Evolutionary conservation across 495 filamentous ascomycete species (phyloP).

Genomic region (Durotheca rogersii): DNA sequence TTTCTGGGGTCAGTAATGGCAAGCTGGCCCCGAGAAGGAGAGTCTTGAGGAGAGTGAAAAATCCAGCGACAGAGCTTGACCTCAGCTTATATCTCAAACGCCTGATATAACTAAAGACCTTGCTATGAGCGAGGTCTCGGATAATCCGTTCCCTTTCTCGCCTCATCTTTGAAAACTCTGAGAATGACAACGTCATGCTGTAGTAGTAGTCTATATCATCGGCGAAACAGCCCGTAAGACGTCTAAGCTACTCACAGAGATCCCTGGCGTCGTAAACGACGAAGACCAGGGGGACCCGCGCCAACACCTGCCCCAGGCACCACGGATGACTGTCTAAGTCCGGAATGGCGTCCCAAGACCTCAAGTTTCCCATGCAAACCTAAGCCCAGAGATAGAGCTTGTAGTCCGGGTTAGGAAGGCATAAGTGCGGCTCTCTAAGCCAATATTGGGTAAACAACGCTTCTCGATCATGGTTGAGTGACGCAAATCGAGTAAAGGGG

Average conservation of each 20-base stretch:
- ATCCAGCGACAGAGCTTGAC: conserved; percentile 8
- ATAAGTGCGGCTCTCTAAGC: not conserved
- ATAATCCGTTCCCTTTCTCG: conserved; percentile 14
- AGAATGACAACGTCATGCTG: conserved; percentile 18
- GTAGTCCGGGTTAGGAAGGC: not conserved
- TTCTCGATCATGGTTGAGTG: conserved; percentile 2
- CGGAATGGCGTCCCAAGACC: conserved; percentile 1
- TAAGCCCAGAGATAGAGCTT: not conserved
- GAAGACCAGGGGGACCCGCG: not conserved
- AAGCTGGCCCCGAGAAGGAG: conserved; percentile 23
- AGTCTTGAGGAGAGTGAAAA: conserved; percentile 15
- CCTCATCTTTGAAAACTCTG: not conserved
- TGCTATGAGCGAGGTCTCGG: conserved; percentile 7
- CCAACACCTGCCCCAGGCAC: not conserved
- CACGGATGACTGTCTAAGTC: not conserved
- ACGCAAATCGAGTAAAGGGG: conserved; percentile 12
- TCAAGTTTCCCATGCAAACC: not conserved
- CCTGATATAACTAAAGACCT: not conserved
- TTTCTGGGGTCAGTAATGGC: conserved; percentile 18
- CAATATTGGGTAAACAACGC: not conserved
- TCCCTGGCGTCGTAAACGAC: not conserved
- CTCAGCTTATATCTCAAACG: conserved; percentile 20
- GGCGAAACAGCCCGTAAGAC: too few species aligned
- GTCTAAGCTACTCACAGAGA: not conserved
- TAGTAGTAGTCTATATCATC: conserved; percentile 6